Base-by-base conservation (phyloP, 257 asterid species). In the Euphrasia confusa region DNA sequence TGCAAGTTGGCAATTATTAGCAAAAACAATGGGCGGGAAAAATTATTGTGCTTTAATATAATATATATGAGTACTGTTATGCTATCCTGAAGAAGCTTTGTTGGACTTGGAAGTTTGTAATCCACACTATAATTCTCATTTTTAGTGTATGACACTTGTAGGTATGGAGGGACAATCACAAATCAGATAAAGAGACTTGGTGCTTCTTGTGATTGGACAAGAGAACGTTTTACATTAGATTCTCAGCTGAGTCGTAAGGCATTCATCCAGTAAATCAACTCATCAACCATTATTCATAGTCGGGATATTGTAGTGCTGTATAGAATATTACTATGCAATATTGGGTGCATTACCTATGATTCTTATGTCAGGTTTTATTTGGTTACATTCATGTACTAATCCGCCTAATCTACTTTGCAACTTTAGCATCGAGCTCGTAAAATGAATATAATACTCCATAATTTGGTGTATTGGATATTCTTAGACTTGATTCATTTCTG, bases 121-220 rank as follows among this genome's bases (percentile, higher is more conserved):
- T 58, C 54, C 68, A 53, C 44, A 58, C 49, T 53, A 44, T 50
- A 58, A 48, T 39, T 67, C 33, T 42, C 71, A 37, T 42, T 64
- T 56, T 32, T 45, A 13, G 37, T 76, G 45, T 58, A 52, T 67
- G 54, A 47, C 67, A 74, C 66, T 63, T 75, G 66, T 70, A 93
- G 99, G 90, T 93, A 89, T 77, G 99, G 99, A 10, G 96, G 97
- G 77, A 83, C 96, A 72, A 93, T 93, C 57, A 83, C 97, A 66
- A 86, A 87, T 77, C 99, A 93, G 78, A 89, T 93, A 77, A 89
- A 77, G 82, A 93, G 97, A 77, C 99, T 93, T 55, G 99, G 99
- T 55, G 99, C 99, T 74, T 93, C 99, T 60, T 93, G 99, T 82
- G 99, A 89, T 74, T 93, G 99, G 97, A 80, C 85, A 72, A 83